These are phyloP conservation scores for Aspergillus campestris DNA, from an alignment of 495 filamentous ascomycete genomes.

Conservation along the genomic window DNA sequence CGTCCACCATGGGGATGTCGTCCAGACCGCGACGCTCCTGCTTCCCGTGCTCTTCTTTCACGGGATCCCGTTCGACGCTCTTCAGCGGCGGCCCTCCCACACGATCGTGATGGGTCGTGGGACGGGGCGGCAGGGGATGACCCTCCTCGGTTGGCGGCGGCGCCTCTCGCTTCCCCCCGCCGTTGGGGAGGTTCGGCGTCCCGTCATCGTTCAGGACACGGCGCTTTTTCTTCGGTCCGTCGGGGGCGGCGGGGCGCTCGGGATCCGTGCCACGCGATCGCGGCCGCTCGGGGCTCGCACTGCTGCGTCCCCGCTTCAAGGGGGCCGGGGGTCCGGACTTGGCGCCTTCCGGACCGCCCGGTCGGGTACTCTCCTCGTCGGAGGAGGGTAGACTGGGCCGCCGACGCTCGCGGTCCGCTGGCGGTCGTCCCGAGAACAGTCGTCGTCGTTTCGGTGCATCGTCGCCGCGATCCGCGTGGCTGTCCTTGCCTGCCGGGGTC, in stretches of 20 bases:
- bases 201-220: constrained; percentile 39
- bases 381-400: constrained; percentile 32
- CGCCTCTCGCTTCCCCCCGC: constrained; percentile 19
- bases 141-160: constrained; percentile 10
- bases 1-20: constrained; percentile 23
- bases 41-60: constrained; percentile 28
- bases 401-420: constrained; percentile 29
- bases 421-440: constrained; percentile 36
- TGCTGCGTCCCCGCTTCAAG: constrained; percentile 57
- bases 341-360: constrained; percentile 25
- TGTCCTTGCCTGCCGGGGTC: constrained; percentile 21
- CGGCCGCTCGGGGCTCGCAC: constrained; percentile 57
- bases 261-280: constrained; percentile 41
- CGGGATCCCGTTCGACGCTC: constrained; percentile 9
- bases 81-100: constrained; percentile 8
- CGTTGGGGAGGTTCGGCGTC: constrained; percentile 23
- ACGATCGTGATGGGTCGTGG: constrained; percentile 18
- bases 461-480: constrained; percentile 28
- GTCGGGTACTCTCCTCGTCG: constrained; percentile 30
- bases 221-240: constrained; percentile 41
- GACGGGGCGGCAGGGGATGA: constrained; percentile 18
- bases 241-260: constrained; percentile 27
- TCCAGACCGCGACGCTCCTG: constrained; percentile 17
- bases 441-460: constrained; percentile 32
- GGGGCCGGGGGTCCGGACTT: constrained; percentile 8